phyloP scores from a whole-genome alignment of 2,329 filamentous ascomycete species.

The Dactylonectria macrodidyma region DNA sequence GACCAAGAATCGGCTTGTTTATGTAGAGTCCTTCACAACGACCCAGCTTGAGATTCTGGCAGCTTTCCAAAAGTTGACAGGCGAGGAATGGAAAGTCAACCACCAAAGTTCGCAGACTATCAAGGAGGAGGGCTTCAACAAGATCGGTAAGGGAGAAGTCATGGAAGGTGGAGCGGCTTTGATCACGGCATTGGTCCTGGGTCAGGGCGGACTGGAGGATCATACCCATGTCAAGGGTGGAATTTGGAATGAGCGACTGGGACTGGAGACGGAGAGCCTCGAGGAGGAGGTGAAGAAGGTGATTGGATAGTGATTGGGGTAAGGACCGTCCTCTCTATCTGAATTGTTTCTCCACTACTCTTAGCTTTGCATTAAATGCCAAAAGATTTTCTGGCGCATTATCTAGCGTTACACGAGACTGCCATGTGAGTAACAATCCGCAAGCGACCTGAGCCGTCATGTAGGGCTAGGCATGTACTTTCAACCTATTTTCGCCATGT shows the following conservation, averaged over 20 bases:
- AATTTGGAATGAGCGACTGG: neutral
- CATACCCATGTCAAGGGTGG: neutral
- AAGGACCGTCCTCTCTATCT: too few species aligned
- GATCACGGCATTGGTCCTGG: neutral
- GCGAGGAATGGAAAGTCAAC: neutral
- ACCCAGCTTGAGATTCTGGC: neutral
- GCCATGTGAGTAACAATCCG: too few species aligned
- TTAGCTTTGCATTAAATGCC: too few species aligned
- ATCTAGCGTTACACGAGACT: too few species aligned
- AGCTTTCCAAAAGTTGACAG: neutral
- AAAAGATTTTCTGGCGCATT: too few species aligned
- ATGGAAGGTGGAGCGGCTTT: neutral
- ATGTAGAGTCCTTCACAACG: neutral
- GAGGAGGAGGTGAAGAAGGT: neutral
- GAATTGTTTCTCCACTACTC: too few species aligned
- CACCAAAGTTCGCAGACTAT: neutral
- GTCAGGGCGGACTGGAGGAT: neutral
- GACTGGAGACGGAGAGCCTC: neutral
- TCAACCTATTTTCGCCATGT: too few species aligned
- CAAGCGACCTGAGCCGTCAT: too few species aligned
- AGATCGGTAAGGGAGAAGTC: neutral
- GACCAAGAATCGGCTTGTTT: neutral
- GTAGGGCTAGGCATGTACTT: too few species aligned
- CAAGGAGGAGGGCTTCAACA: neutral
- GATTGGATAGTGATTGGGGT: too few species aligned